Evolutionary conservation across 352 stramenopile species (phyloP).

Genomic region (Phytophthora lateralis): DNA sequence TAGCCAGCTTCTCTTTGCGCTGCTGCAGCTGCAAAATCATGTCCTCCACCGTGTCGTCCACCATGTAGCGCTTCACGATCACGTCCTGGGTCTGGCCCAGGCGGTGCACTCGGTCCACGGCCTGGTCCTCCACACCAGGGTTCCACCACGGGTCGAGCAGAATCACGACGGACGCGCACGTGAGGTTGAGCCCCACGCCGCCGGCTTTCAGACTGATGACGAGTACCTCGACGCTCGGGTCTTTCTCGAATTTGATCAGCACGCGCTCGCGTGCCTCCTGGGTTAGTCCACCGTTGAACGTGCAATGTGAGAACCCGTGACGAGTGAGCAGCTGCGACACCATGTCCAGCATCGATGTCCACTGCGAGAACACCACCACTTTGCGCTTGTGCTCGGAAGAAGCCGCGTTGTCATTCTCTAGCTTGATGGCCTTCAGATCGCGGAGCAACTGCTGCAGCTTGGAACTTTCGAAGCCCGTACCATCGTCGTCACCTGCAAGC

Average conservation of each 20-base stretch:
- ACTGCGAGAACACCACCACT: constrained; percentile 92
- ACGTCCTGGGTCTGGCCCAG: constrained; percentile 88
- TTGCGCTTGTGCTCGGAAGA: constrained; percentile 58
- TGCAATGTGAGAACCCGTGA: constrained; percentile 55
- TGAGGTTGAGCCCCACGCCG: constrained; percentile 92
- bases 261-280: constrained; percentile 76
- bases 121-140: constrained; percentile 92
- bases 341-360: constrained; percentile 90
- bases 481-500: constrained; percentile 12
- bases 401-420: constrained; percentile 44
- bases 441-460: constrained; percentile 73
- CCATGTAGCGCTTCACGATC: constrained; percentile 89
- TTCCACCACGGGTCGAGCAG: constrained; percentile 96
- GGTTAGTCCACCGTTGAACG: constrained; percentile 79
- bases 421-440: constrained; percentile 67
- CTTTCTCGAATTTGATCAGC: constrained; percentile 64
- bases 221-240: constrained; percentile 68
- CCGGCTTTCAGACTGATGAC: constrained; percentile 90
- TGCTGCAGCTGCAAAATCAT: constrained; percentile 92
- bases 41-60: constrained; percentile 90
- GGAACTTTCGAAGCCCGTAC: constrained; percentile 58
- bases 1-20: constrained; percentile 88
- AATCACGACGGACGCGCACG: constrained; percentile 88
- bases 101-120: constrained; percentile 92
- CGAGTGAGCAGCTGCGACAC: constrained; percentile 58